Evolutionary conservation across 371 early-diverging fungal genomes (phyloP), one percentile per base, ranked within the genome.

Genomic region (Encephalitozoon romaleae): DNA sequence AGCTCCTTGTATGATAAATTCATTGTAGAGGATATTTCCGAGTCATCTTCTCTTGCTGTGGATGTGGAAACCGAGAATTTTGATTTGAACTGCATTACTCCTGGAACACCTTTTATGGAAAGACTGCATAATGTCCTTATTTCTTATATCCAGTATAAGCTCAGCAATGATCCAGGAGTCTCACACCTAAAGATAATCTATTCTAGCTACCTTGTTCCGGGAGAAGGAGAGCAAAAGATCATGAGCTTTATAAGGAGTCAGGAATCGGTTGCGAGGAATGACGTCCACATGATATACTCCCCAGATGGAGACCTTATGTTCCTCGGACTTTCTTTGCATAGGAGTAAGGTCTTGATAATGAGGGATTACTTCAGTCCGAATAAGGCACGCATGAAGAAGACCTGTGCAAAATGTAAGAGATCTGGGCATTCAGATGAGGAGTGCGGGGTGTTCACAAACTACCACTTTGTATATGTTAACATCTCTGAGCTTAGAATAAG

Each of bases 211-310:
- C 91, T 90, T 34, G 95, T 94, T 4, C 94, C 97, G 15, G 98
- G 99, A 76, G 99, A 99, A 88, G 99, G 99, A 77, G 98, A 98
- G 85, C 98, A 98, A 84, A 99, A 99, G 85, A 94, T 99, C 78
- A 94, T 96, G 93, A 92, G 92, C 84, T 96, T 89, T 78, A 92
- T 99, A 77, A 89, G 99, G 34, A 87, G 88, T 2, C 91, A 92
- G 81, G 86, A 47, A 86, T 86, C 55, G 87, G 90, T 4, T 89
- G 89, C 43, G 89, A 93, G 78, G 88, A 94, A 80, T 89, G 93
- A 25, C 92, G 85, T 84, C 1, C 97, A 96, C 81, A 91, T 93
- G 21, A 89, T 99, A 69, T 96, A 95, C 84, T 95, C 96, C 41
- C 87, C 96, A 81, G 99, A 98, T 87, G 98, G 98, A 23, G 99